Conservation (phyloP, 176 grass and related monocot species). For the Paspalum vaginatum region DNA sequence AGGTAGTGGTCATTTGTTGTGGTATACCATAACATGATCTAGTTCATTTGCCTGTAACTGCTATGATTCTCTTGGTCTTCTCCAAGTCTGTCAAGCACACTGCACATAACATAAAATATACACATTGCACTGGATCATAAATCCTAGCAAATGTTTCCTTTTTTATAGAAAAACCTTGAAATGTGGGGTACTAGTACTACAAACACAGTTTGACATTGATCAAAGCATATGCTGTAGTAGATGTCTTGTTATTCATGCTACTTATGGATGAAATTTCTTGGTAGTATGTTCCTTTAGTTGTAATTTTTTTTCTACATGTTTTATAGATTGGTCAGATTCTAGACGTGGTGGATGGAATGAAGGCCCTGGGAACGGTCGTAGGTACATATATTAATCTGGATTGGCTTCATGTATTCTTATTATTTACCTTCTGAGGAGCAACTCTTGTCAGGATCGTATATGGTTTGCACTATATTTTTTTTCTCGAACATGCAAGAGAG, state of each 20-base stretch:
- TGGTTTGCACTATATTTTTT: not conserved
- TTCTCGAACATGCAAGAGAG: not conserved
- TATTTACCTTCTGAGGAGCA: constrained; percentile 4
- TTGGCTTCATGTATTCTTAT: constrained; percentile 4
- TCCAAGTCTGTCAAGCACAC: not conserved
- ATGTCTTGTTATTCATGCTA: constrained; percentile 1
- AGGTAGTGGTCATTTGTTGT: not conserved
- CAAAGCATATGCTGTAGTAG: not conserved
- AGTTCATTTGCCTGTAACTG: constrained; percentile 27
- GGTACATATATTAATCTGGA: constrained; percentile 42
- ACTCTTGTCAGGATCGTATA: constrained; percentile 19
- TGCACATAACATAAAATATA: constrained; percentile 8
- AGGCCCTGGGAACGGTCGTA: constrained; percentile 27
- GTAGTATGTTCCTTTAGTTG: constrained; percentile 12
- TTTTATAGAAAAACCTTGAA: not conserved
- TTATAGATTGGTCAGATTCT: constrained; percentile 50
- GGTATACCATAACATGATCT: not conserved
- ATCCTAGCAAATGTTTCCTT: not conserved
- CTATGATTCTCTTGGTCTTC: constrained; percentile 41
- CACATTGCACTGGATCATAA: not conserved
- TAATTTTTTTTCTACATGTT: not conserved
- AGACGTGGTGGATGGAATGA: constrained; percentile 56
- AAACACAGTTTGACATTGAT: no score
- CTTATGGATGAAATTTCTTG: not conserved
- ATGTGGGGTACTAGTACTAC: not conserved